Base-by-base conservation (phyloP, 495 filamentous ascomycete species). In the Amphirosellinia nigrospora region DNA sequence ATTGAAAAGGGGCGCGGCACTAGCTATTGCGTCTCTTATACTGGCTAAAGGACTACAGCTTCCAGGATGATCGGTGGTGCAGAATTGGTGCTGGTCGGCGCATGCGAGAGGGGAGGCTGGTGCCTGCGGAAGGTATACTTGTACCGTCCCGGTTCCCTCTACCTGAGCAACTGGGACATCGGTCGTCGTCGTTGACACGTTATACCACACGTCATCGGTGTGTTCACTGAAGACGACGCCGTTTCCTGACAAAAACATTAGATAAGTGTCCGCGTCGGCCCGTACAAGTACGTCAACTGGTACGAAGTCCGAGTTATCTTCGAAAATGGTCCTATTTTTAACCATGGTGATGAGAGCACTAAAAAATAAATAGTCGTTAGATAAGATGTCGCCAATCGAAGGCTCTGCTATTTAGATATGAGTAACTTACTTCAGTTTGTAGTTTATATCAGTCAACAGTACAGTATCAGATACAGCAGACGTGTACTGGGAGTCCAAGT, bases 41-140 rank as follows among this genome's bases (percentile, higher is more conserved):
- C 62, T 50, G 3, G 62, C 19, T 38, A 64, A n/a, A 1, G 62
- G 62, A 6, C 45, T 28, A n/a, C 62, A 64, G 5, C 30, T n/a
- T n/a, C n/a, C n/a, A n/a, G n/a, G n/a, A n/a, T n/a, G n/a, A n/a
- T n/a, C 43, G 0, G 30, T 28, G 1, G 19, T 50, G 19, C 62
- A 64, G 16, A 46, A 50, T n/a, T 64, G 62, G 16, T 30, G 32
- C 19, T 64, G 62, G 16, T 64, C 30, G 26, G 45, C 19, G 15
- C 62, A 64, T 0, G 45, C 62, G 0, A 64, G 43, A 13, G 62
- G 13, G 5, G 62, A 64, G 30, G 62, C 45, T n/a, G 62, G 62
- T 16, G 50, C 62, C 13, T 4, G 28, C 16, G 60, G 59, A 10
- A 39, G 59, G 32, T 62, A 62, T 53, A n/a, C n/a, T n/a, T n/a